Conservation (phyloP, 345 rosid species). For the Excoecaria agallocha region DNA sequence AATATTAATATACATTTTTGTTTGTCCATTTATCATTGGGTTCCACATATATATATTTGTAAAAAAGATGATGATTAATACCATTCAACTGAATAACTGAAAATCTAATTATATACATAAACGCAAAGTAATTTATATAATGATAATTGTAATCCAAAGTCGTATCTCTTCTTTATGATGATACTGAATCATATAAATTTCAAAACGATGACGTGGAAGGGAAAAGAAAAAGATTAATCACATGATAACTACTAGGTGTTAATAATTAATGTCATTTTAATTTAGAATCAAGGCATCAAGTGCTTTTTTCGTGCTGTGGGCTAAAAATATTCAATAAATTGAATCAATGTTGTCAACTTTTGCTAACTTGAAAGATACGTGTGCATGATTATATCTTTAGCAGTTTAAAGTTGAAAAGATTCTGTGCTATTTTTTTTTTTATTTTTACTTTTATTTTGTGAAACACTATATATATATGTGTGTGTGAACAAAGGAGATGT, state of each 20-base stretch:
- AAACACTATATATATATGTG: too few species aligned
- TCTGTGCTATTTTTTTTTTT: neutral
- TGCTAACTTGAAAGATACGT: constrained; percentile 8
- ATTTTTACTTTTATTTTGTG: neutral
- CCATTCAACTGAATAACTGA: constrained; percentile 27
- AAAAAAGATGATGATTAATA: constrained; percentile 8
- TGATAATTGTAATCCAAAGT: neutral
- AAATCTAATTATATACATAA: neutral
- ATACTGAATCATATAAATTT: neutral
- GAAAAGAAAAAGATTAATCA: neutral
- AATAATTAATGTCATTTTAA: neutral
- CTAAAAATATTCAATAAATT: neutral
- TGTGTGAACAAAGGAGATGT: constrained; percentile 5
- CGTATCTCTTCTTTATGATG: neutral
- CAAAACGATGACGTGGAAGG: neutral
- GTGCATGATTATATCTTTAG: constrained; percentile 7
- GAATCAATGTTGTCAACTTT: constrained; percentile 1
- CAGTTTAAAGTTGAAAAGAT: neutral
- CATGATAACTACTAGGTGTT: neutral
- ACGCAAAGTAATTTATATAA: neutral
- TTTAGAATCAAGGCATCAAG: neutral
- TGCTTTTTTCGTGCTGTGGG: neutral
- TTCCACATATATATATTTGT: constrained; percentile 11
- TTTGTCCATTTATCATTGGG: neutral
- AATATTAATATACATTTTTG: neutral